Base-by-base conservation (phyloP, 2,329 filamentous ascomycete genomes). In the Blastomyces parvus region DNA sequence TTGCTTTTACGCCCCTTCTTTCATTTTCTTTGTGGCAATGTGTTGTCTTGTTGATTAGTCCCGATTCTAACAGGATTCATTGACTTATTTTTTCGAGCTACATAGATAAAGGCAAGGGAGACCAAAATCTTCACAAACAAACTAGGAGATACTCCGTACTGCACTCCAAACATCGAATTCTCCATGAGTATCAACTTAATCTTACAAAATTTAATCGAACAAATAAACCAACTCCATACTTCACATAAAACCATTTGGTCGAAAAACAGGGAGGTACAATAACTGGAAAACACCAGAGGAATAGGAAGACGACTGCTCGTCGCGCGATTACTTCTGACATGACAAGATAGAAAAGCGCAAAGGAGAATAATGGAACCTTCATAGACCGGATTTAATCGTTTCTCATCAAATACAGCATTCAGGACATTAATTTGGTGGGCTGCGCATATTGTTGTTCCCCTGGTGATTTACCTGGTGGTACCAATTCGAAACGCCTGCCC, bases 401-500 rank as follows among this genome's bases (percentile, higher is more conserved):
- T 19, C 30, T 56, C 30, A 22, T 33, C 42, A 22, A 17, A 46
- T 19, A 48, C 36, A n/a, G 13, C 56, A 25, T 30, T 42, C 14
- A 9, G 17, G 25, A 9, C 55, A 42, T 58, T 42, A 58, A 27
- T 25, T 56, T 22, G 27, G 55, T 17, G 36, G 33, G 55, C 36
- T 42, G 11, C 42, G 33, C 2, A 42, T 40, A 58, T 58, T 27
- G 11, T 48, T 36, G 33, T 33, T 59, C 11, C 58, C 27, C 8
- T 48, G 25, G 17, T 25, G 19, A 25, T 48, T 46, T 17, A 48
- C 42, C 58, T 59, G 58, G 17, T 59, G 58, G 30, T 59, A 59
- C 58, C 58, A 59, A 36, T 58, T 58, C 22, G 55, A 40, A 58
- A 27, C 55, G 6, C 55, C 36, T 7, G 33, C n/a, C 55, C 55